Conservation (phyloP, 2,329 filamentous ascomycete species). For the Cladosporium colombiae region DNA sequence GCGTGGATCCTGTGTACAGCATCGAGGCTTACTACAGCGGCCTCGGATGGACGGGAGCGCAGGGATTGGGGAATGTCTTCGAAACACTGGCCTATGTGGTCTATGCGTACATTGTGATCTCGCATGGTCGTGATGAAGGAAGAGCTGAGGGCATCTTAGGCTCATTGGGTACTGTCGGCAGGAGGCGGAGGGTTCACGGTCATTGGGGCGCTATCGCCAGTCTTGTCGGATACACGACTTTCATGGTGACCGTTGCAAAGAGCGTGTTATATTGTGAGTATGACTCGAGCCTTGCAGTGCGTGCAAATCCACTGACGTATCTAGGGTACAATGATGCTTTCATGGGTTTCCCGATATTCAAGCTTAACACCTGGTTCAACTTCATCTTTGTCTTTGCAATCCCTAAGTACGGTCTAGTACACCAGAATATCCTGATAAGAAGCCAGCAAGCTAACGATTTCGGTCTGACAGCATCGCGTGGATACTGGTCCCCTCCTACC, state of each 20-base stretch:
- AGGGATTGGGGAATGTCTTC: conserved; percentile 67
- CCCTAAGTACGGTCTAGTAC: conserved; percentile 57
- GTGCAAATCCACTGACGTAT: not conserved
- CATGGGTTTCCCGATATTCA: conserved; percentile 30
- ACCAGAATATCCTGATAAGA: conserved; percentile 31
- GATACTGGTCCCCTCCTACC: conserved; percentile 64
- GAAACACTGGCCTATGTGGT: conserved; percentile 66
- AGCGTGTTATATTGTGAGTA: conserved; percentile 62
- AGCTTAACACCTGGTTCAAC: conserved; percentile 12
- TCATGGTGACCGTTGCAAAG: conserved; percentile 67
- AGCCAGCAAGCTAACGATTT: not conserved
- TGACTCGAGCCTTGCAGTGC: not conserved
- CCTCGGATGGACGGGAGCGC: conserved; percentile 77
- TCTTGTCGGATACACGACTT: conserved; percentile 59
- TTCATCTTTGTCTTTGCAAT: conserved; percentile 64
- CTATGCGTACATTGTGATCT: conserved; percentile 60
- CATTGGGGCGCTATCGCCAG: conserved; percentile 56
- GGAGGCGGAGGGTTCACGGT: conserved; percentile 55
- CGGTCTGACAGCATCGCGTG: conserved; percentile 56
- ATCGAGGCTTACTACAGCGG: conserved; percentile 66
- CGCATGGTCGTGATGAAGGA: conserved; percentile 41
- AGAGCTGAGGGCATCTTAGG: conserved; percentile 44
- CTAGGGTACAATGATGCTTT: conserved; percentile 58
- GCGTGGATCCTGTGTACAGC: conserved; percentile 80
- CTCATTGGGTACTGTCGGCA: conserved; percentile 49